phyloP scores from a whole-genome alignment of 2,329 filamentous ascomycete species.

The Phialophora expanda region DNA sequence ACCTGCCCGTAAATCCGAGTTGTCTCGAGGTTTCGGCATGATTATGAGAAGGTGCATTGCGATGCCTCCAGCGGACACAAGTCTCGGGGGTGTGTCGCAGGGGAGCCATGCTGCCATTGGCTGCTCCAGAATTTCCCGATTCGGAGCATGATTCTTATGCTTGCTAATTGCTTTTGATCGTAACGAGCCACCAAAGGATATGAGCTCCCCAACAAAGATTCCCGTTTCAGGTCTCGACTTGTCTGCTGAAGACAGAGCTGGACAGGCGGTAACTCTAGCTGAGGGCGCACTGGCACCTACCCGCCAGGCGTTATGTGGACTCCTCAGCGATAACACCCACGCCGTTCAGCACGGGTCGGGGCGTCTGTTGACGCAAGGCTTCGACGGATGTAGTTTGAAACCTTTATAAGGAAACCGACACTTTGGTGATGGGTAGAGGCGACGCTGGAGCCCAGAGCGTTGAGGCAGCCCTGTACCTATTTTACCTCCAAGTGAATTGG shows the following conservation, averaged over 20 bases:
- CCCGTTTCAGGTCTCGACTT: too few species aligned
- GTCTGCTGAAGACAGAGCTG: too few species aligned
- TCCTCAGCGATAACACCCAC: too few species aligned
- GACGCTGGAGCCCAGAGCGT: not conserved
- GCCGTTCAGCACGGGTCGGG: too few species aligned
- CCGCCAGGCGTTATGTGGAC: too few species aligned
- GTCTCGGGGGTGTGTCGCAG: not conserved
- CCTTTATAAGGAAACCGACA: not conserved
- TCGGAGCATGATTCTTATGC: conserved; percentile 5
- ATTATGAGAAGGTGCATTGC: not conserved
- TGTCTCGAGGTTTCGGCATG: not conserved
- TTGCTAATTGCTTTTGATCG: not conserved
- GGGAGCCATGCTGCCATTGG: not conserved
- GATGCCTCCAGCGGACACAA: not conserved
- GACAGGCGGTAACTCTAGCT: too few species aligned
- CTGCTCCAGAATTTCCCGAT: conserved; percentile 11
- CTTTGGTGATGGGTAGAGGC: not conserved
- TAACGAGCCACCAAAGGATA: not conserved
- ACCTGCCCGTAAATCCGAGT: not conserved
- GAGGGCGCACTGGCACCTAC: too few species aligned
- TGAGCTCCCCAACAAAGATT: too few species aligned
- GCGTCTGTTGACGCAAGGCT: too few species aligned
- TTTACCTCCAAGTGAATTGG: not conserved
- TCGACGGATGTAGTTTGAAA: too few species aligned
- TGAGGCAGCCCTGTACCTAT: too few species aligned